Percentiles rank a stretch among this genome's conserved stretches.
phyloP scores from a whole-genome alignment of 495 filamentous ascomycete species.

The Penicillium egyptiacum region DNA sequence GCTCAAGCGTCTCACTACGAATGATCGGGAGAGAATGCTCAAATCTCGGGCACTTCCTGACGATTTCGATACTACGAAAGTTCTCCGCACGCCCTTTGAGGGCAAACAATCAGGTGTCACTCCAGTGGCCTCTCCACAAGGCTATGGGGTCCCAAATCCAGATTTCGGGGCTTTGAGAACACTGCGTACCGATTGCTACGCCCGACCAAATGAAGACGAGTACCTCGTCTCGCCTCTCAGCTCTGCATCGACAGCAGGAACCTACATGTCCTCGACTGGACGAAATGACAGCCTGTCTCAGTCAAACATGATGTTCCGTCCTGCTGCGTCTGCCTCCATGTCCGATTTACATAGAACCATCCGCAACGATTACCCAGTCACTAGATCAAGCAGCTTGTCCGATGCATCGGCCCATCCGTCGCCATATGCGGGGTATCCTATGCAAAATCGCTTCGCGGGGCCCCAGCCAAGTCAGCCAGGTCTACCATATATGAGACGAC shows the following conservation, averaged over 20 bases:
- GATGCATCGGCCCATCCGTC: conserved; percentile 32
- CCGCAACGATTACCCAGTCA: conserved; percentile 37
- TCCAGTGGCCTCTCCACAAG: conserved; percentile 35
- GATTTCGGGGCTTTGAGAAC: conserved; percentile 29
- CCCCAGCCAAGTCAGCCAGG: conserved; percentile 29
- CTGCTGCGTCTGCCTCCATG: conserved; percentile 30
- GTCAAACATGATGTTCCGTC: conserved; percentile 31
- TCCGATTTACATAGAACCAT: conserved; percentile 37
- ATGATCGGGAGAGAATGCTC: conserved; percentile 92
- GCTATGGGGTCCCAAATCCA: conserved; percentile 18
- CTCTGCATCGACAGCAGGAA: conserved; percentile 43
- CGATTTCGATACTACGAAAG: conserved; percentile 89
- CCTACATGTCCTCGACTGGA: conserved; percentile 41
- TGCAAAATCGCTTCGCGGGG: conserved; percentile 35
- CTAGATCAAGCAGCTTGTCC: conserved; percentile 47
- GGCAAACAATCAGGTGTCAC: conserved; percentile 36
- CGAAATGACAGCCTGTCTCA: conserved; percentile 31
- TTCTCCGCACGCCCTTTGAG: conserved; percentile 72
- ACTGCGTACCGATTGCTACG: conserved; percentile 40
- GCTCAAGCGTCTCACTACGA: conserved; percentile 87
- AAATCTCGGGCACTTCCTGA: conserved; percentile 90
- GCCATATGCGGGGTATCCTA: conserved; percentile 35
- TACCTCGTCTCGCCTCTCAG: conserved; percentile 48
- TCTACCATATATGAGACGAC: conserved; percentile 37
- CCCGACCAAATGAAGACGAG: conserved; percentile 43